Conservation (phyloP, 352 stramenopile genomes). For the Globisporangium takayamanum region DNA sequence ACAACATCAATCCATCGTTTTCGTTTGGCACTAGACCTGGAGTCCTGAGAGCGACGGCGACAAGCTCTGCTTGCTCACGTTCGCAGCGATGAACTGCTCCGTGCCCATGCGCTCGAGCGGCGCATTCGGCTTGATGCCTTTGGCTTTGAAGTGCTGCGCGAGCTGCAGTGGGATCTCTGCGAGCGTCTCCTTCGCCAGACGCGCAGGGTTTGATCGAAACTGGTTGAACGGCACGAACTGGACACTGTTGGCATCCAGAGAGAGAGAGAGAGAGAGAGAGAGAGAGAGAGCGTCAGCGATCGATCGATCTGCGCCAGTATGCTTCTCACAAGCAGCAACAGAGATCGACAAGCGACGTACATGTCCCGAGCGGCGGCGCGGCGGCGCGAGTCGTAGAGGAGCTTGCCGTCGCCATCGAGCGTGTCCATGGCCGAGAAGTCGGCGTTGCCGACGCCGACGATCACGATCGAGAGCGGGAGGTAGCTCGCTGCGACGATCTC, state of each 20-base stretch:
- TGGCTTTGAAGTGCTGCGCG: constrained; percentile 51
- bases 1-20: too few relatives aligned
- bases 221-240: constrained; percentile 76
- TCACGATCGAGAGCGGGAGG: constrained; percentile 73
- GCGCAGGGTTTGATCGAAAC: constrained; percentile 48
- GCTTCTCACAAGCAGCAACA: not conserved
- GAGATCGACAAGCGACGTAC: constrained; percentile 23
- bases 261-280: constrained; percentile 4
- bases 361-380: constrained; percentile 47
- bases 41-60: constrained; percentile 2
- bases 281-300: constrained; percentile 6
- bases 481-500: constrained; percentile 58
- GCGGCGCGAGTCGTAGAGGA: constrained; percentile 36
- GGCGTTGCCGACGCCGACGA: constrained; percentile 74
- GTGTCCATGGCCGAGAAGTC: constrained; percentile 62
- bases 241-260: constrained; percentile 29
- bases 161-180: constrained; percentile 63
- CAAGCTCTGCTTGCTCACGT: not conserved
- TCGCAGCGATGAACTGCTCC: constrained; percentile 18
- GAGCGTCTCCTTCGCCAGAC: constrained; percentile 64
- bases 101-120: constrained; percentile 53
- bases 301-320: not conserved
- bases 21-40: constrained; percentile 2
- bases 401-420: constrained; percentile 50
- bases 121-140: constrained; percentile 43